Evolutionary conservation across 768 basidiomycete species (phyloP).

Genomic region (Psilocybe cyanescens): DNA sequence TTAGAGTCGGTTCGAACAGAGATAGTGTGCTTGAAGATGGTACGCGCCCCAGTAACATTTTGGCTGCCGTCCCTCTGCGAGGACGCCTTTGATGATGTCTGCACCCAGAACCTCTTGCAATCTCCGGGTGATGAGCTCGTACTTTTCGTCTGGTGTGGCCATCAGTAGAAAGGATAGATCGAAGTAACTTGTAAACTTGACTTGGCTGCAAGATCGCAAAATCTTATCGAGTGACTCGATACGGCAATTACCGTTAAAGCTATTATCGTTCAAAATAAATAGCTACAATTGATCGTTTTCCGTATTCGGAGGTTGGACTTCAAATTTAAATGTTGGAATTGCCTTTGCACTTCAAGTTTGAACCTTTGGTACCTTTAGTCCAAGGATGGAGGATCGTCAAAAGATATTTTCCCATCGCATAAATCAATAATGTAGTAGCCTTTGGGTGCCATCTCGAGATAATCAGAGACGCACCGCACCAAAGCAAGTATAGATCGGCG

Average conservation of each 20-base stretch:
- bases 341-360: too few relatives aligned
- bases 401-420: too few relatives aligned
- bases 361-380: too few relatives aligned
- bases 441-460: too few relatives aligned
- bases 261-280: neutral
- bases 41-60: constrained; percentile 92
- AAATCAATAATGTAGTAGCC: too few relatives aligned
- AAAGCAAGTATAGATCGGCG: too few relatives aligned
- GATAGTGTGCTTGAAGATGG: neutral
- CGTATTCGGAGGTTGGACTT: neutral
- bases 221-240: constrained; percentile 12
- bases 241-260: constrained; percentile 2
- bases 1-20: constrained; percentile 13
- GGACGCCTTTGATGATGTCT: constrained; percentile 79
- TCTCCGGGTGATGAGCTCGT: constrained; percentile 82
- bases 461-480: too few relatives aligned
- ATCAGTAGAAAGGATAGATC: constrained; percentile 19
- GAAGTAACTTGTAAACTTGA: neutral
- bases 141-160: constrained; percentile 55
- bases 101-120: constrained; percentile 89
- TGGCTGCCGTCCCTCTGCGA: constrained; percentile 74
- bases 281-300: neutral
- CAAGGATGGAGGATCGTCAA: too few relatives aligned
- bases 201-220: constrained; percentile 5
- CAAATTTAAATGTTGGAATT: neutral